phyloP scores from a whole-genome alignment of 1,284 basidiomycete genomes.

The Sanguinoderma infundibulare region DNA sequence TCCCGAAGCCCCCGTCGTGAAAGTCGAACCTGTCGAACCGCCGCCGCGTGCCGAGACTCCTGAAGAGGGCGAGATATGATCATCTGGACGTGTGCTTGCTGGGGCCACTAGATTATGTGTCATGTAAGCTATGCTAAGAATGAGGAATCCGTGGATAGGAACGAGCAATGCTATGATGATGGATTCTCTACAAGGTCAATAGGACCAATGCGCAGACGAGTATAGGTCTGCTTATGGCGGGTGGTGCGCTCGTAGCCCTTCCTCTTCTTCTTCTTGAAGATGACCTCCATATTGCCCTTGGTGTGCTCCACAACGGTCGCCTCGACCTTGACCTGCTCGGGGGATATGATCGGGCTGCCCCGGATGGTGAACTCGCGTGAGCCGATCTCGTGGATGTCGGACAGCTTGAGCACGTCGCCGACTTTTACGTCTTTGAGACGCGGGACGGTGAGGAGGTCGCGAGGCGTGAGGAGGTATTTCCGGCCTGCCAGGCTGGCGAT shows the following conservation, averaged over 20 bases:
- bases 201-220: slow-evolving; percentile 84
- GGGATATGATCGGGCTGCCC: slow-evolving; percentile 65
- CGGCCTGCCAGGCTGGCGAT: slow-evolving; percentile 88
- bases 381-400: slow-evolving; percentile 92
- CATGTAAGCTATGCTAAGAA: slow-evolving; percentile 23
- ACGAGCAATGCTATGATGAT: slow-evolving; percentile 26
- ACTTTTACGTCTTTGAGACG: slow-evolving; percentile 81
- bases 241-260: slow-evolving; percentile 91
- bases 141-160: slow-evolving; percentile 18
- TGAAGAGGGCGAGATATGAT: slow-evolving; percentile 81
- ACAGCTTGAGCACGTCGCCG: slow-evolving; percentile 85
- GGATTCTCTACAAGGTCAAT: slow-evolving; percentile 48
- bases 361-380: slow-evolving; percentile 94
- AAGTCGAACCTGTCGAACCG: slow-evolving; percentile 39
- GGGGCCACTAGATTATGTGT: slow-evolving; percentile 17
- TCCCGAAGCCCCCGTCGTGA: slow-evolving; percentile 30
- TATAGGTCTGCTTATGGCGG: slow-evolving; percentile 92
- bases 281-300: slow-evolving; percentile 88
- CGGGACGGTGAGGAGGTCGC: slow-evolving; percentile 92
- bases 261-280: slow-evolving; percentile 96
- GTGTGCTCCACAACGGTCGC: slow-evolving; percentile 97
- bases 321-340: slow-evolving; percentile 70
- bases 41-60: slow-evolving; percentile 63
- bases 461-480: slow-evolving; percentile 87
- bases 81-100: slow-evolving; percentile 3